These are phyloP conservation scores for Pseudohyphozyma bogoriensis DNA, from an alignment of 768 basidiomycete genomes.

Conservation along the genomic window DNA sequence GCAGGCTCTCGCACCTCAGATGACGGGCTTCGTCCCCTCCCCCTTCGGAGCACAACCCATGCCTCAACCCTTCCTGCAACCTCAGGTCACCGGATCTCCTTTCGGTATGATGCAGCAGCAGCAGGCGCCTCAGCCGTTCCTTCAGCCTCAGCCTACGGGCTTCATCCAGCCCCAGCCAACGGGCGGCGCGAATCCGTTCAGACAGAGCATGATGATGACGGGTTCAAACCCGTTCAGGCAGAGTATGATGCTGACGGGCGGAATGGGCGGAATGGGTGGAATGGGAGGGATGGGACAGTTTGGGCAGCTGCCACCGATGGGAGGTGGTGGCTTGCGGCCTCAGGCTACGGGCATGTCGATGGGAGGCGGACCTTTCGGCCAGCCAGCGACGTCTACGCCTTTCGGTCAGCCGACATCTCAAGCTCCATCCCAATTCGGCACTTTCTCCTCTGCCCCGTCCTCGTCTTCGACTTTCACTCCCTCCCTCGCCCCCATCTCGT, in stretches of 20 bases:
- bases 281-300: conserved; percentile 12
- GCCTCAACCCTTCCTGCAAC: conserved; percentile 38
- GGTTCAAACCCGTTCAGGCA: conserved; percentile 42
- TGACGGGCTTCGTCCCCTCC: conserved; percentile 5
- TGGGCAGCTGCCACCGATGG: conserved; percentile 13
- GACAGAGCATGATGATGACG: conserved; percentile 38
- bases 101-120: conserved; percentile 5
- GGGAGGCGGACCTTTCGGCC: background rate
- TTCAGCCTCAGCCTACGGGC: conserved; percentile 52
- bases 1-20: conserved; percentile 33
- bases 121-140: conserved; percentile 17
- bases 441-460: conserved; percentile 8
- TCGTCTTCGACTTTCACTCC: conserved; percentile 18
- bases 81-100: conserved; percentile 21
- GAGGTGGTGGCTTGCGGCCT: background rate
- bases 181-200: conserved; percentile 42
- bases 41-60: conserved; percentile 13
- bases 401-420: background rate
- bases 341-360: background rate
- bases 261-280: no score
- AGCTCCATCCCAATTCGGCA: conserved; percentile 16
- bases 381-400: conserved; percentile 31
- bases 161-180: conserved; percentile 48
- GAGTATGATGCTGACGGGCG: conserved; percentile 34
- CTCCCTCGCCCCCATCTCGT: conserved; percentile 19